These are phyloP conservation scores for Mimosa pudica DNA, from an alignment of 306 rosid species.

Conservation along the genomic window DNA sequence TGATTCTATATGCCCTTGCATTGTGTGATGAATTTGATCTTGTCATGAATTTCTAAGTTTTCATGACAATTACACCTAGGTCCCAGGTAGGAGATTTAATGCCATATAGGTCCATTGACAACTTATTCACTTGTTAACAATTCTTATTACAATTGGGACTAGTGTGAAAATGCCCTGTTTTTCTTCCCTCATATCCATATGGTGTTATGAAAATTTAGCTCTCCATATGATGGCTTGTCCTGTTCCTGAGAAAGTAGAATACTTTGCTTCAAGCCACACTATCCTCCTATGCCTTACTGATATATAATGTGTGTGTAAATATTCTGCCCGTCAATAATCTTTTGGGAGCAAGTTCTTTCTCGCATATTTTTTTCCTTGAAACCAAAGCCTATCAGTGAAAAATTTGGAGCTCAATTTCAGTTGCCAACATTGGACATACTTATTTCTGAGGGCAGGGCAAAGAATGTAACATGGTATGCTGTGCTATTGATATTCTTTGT, in stretches of 20 bases:
- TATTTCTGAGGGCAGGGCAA: slow-evolving; percentile 6
- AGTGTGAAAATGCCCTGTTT: too few species aligned
- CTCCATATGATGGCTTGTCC: slow-evolving; percentile 6
- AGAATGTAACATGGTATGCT: slow-evolving; percentile 10
- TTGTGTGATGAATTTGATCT: slow-evolving; percentile 1
- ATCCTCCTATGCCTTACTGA: background rate
- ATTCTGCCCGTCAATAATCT: background rate
- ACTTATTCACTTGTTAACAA: too few species aligned
- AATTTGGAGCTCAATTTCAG: background rate
- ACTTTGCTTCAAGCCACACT: background rate
- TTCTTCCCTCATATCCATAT: background rate
- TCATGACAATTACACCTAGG: background rate
- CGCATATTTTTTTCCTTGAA: background rate
- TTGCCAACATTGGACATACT: slow-evolving; percentile 17
- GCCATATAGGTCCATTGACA: too few species aligned
- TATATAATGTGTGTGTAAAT: background rate
- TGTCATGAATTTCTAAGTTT: slow-evolving; percentile 16
- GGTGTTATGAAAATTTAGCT: slow-evolving; percentile 4
- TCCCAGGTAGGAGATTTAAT: too few species aligned
- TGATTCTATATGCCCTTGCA: slow-evolving; percentile 1
- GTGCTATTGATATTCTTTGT: slow-evolving; percentile 19
- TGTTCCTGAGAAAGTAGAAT: slow-evolving; percentile 20
- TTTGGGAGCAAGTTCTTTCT: background rate
- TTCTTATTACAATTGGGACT: too few species aligned
- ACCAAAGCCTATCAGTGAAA: background rate